Base-by-base conservation (phyloP, 2,329 filamentous ascomycete species). In the Bipolaris bicolor region DNA sequence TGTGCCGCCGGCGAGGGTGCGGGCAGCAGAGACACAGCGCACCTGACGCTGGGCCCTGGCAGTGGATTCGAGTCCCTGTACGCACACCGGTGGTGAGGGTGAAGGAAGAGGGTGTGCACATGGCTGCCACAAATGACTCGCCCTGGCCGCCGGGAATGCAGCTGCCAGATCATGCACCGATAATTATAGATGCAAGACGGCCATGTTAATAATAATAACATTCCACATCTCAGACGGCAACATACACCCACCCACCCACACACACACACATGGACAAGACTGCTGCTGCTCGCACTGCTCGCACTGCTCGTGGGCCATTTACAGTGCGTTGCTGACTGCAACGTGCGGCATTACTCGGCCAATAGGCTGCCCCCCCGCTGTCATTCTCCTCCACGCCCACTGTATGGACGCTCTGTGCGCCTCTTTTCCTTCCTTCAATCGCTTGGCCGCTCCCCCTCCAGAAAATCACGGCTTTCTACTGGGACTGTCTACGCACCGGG, bases 101-200 rank as follows among this genome's bases (percentile, higher is more conserved):
- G 46, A 6, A 15, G n/a, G 24, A 10, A 31, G 43, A 39, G 34
- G 16, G 22, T 45, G 20, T 18, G 22, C 33, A 33, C 26, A 34
- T 29, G 36, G 13, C 45, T 39, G 55, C 37, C 39, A 18, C 33
- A 59, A 34, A 55, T 56, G 46, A n/a, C 44, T 61, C 50, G 60
- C 52, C 33, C 22, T 39, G 48, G 15, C 24, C 36, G 40, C 40
- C 45, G 48, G 39, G 49, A 20, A 18, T 46, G 34, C 45, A 37
- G 31, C 29, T 18, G 13, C n/a, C 36, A 39, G 26, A 29, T 29
- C 29, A 11, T 31, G 29, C 29, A 31, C 29, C 29, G 29, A 13
- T 43, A 43, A 43, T 26, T 43, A 9, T 7, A 43, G 20, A 24
- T 16, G 36, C n/a, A n/a, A 9, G 36, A 9, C n/a, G 15, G 13